These are phyloP conservation scores for Lodderomyces metapsilosis DNA, from an alignment of 1,139 yeast genomes.

Conservation along the genomic window DNA sequence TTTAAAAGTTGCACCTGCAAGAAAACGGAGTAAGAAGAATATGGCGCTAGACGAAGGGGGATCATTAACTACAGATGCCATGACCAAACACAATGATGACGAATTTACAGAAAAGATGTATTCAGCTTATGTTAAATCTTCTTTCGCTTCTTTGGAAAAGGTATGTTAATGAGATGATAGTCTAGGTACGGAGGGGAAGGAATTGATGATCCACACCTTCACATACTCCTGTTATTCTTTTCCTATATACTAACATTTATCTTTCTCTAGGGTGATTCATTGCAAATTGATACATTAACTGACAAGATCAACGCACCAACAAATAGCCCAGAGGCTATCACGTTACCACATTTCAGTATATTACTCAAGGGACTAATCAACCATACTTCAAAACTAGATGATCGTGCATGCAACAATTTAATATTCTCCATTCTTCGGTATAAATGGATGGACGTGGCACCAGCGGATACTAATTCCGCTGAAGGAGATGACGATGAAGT, in stretches of 20 bases:
- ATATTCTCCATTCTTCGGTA: constrained; percentile 37
- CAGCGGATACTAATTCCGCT: constrained; percentile 17
- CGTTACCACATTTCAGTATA: constrained; percentile 34
- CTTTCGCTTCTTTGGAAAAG: constrained; percentile 67
- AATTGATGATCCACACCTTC: no score
- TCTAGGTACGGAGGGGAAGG: neutral
- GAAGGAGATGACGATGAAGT: constrained; percentile 18
- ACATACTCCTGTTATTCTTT: constrained; percentile 3
- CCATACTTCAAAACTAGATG: constrained; percentile 41
- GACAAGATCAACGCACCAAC: constrained; percentile 36
- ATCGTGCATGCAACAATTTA: constrained; percentile 30
- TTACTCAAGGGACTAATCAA: constrained; percentile 33
- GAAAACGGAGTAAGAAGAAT: constrained; percentile 1
- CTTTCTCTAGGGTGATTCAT: constrained; percentile 30
- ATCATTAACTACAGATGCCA: constrained; percentile 3
- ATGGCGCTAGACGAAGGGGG: neutral
- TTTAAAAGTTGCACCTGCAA: constrained; percentile 1
- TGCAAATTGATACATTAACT: constrained; percentile 37
- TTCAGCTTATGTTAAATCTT: constrained; percentile 61
- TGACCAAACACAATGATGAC: constrained; percentile 8
- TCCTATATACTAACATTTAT: constrained; percentile 19
- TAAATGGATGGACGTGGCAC: constrained; percentile 51
- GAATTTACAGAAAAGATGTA: constrained; percentile 57
- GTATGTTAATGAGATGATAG: constrained; percentile 32
- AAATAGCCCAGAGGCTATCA: constrained; percentile 33